phyloP scores from a whole-genome alignment of 2,329 filamentous ascomycete species.

The Phaeosphaeriaceae sp. region DNA sequence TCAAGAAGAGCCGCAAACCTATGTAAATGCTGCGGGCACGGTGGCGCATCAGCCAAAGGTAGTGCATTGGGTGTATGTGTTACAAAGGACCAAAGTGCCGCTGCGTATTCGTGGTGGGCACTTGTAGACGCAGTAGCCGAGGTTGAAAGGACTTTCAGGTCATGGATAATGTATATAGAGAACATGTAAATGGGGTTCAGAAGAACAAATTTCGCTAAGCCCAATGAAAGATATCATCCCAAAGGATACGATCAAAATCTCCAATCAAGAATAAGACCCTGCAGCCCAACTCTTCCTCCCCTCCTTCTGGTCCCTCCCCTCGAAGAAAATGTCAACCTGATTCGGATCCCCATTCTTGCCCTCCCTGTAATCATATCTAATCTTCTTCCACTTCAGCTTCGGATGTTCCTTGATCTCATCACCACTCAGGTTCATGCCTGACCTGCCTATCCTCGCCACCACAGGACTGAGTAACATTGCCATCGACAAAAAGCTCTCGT shows the following conservation, averaged over 20 bases:
- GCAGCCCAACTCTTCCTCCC: constrained; percentile 36
- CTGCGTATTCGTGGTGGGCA: constrained; percentile 22
- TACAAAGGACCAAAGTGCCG: constrained; percentile 46
- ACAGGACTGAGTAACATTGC: constrained; percentile 43
- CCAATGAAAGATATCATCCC: not conserved
- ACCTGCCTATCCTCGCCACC: constrained; percentile 28
- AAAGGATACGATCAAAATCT: not conserved
- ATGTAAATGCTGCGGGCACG: constrained; percentile 9
- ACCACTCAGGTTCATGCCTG: constrained; percentile 36
- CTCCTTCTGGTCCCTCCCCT: constrained; percentile 32
- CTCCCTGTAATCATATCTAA: constrained; percentile 42
- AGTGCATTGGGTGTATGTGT: constrained; percentile 50
- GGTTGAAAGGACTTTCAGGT: not conserved
- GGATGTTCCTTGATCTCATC: constrained; percentile 38
- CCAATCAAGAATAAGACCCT: constrained; percentile 28
- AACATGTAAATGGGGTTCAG: not conserved
- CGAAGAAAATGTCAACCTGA: constrained; percentile 35
- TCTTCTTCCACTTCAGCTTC: constrained; percentile 34
- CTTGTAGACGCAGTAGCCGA: constrained; percentile 1
- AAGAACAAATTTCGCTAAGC: not conserved
- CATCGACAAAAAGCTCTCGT: constrained; percentile 41
- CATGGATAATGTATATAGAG: not conserved
- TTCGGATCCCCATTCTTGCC: constrained; percentile 34
- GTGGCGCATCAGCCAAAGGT: constrained; percentile 46
- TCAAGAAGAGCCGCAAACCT: constrained; percentile 22